Percentiles rank a stretch among this genome's conserved stretches.
Evolutionary conservation across 2,329 filamentous ascomycete genomes (phyloP).

Genomic region (Penicillium sp.): DNA sequence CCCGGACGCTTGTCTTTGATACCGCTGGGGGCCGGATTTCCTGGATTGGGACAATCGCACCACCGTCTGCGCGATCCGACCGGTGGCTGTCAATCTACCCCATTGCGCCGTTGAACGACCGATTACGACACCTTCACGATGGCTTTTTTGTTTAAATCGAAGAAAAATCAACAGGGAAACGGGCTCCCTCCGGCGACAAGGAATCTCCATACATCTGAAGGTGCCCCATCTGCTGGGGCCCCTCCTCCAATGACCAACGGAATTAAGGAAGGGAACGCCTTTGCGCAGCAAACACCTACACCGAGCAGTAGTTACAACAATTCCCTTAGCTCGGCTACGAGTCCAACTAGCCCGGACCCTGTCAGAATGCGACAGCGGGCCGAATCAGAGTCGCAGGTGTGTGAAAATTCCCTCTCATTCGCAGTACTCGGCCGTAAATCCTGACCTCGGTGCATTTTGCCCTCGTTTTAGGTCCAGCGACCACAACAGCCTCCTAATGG

Average conservation of each 20-base stretch:
- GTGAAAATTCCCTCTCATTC: slow-evolving; percentile 19
- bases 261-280: slow-evolving; percentile 36
- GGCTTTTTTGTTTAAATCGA: slow-evolving; percentile 82
- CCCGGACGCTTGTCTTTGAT: slow-evolving; percentile 4
- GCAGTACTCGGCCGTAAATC: background rate
- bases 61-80: slow-evolving; percentile 16
- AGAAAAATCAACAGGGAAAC: slow-evolving; percentile 66
- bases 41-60: slow-evolving; percentile 5
- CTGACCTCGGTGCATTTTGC: slow-evolving; percentile 10
- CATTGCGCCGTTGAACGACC: slow-evolving; percentile 32
- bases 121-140: slow-evolving; percentile 53
- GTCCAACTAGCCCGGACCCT: slow-evolving; percentile 66
- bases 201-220: slow-evolving; percentile 60
- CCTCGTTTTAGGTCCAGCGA: slow-evolving; percentile 30
- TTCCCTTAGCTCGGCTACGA: slow-evolving; percentile 68
- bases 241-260: slow-evolving; percentile 52
- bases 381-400: slow-evolving; percentile 58
- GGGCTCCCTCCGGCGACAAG: slow-evolving; percentile 56
- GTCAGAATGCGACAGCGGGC: slow-evolving; percentile 58
- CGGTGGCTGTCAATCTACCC: slow-evolving; percentile 9
- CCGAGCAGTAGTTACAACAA: slow-evolving; percentile 72
- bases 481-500: slow-evolving; percentile 59
- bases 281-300: slow-evolving; percentile 62
- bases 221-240: slow-evolving; percentile 40
- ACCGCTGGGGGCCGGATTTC: slow-evolving; percentile 7